phyloP scores from a whole-genome alignment of 805 yeast genomes.

The Teunomyces tritomae region DNA sequence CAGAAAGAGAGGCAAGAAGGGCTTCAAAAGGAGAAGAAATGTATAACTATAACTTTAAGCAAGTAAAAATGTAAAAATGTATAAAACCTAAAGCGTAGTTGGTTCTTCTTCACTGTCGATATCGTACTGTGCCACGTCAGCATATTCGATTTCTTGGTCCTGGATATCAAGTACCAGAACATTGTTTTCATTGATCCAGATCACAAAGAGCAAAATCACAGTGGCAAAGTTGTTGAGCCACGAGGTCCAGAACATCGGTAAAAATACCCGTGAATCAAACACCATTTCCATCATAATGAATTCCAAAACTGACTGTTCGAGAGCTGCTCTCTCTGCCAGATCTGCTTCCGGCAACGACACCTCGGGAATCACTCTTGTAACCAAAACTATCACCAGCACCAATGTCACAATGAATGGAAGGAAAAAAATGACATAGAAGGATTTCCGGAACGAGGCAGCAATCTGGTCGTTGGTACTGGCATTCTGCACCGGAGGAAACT shows the following conservation, averaged over 20 bases:
- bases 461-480: conserved; percentile 16
- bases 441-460: conserved; percentile 21
- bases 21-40: conserved; percentile 1
- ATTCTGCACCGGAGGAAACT: conserved; percentile 26
- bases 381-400: not conserved
- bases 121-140: conserved; percentile 15
- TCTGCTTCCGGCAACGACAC: not conserved
- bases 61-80: not conserved
- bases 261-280: not conserved
- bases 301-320: not conserved
- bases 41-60: not conserved
- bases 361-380: not conserved
- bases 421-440: conserved; percentile 25
- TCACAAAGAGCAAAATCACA: conserved; percentile 18
- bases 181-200: conserved; percentile 31
- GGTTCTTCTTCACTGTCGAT: conserved; percentile 16
- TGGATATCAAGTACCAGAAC: conserved; percentile 23
- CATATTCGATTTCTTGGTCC: conserved; percentile 8
- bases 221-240: conserved; percentile 8
- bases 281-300: not conserved
- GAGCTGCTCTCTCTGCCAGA: not conserved
- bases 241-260: not conserved
- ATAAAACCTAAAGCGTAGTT: not conserved
- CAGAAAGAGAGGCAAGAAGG: conserved; percentile 9
- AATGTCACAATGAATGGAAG: conserved; percentile 17